These are phyloP conservation scores for Collariella sp. DNA, from an alignment of 495 filamentous ascomycete genomes.

Conservation along the genomic window DNA sequence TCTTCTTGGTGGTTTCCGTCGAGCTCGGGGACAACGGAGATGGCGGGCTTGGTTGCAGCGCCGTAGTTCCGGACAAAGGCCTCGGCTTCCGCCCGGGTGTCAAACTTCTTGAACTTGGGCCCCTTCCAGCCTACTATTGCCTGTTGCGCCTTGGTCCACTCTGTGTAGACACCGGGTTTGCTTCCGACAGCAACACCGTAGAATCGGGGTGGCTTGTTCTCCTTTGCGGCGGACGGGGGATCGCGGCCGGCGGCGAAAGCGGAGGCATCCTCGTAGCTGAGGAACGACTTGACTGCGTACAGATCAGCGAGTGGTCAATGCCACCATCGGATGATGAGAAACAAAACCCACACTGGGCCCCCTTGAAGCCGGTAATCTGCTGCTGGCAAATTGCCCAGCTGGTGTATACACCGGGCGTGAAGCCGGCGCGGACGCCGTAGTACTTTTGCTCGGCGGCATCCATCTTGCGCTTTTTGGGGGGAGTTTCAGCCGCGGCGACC, in stretches of 20 bases:
- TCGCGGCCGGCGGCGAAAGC: conserved; percentile 62
- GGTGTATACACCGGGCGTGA: conserved; percentile 77
- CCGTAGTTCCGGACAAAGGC: conserved; percentile 32
- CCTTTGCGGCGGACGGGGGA: conserved; percentile 19
- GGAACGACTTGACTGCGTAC: conserved; percentile 70
- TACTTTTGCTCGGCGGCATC: conserved; percentile 51
- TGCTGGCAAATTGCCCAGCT: conserved; percentile 72
- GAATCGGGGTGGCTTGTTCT: conserved; percentile 45
- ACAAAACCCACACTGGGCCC: conserved; percentile 56
- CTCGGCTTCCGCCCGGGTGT: conserved; percentile 65
- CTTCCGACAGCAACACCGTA: conserved; percentile 82
- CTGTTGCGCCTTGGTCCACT: conserved; percentile 69
- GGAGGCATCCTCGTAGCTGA: conserved; percentile 64
- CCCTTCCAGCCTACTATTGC: conserved; percentile 70
- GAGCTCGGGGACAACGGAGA: conserved; percentile 21
- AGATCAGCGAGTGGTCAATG: conserved; percentile 9
- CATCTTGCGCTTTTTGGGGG: conserved; percentile 36
- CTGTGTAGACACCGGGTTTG: conserved; percentile 79
- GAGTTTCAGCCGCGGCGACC: neutral
- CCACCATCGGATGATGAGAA: neutral
- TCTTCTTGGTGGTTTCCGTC: conserved; percentile 25
- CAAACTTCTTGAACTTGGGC: conserved; percentile 75
- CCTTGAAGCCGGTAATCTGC: conserved; percentile 78
- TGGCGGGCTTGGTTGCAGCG: conserved; percentile 35
- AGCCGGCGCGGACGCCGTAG: conserved; percentile 77